phyloP scores from a whole-genome alignment of 345 rosid species.

The Eucalyptus pauciflora region DNA sequence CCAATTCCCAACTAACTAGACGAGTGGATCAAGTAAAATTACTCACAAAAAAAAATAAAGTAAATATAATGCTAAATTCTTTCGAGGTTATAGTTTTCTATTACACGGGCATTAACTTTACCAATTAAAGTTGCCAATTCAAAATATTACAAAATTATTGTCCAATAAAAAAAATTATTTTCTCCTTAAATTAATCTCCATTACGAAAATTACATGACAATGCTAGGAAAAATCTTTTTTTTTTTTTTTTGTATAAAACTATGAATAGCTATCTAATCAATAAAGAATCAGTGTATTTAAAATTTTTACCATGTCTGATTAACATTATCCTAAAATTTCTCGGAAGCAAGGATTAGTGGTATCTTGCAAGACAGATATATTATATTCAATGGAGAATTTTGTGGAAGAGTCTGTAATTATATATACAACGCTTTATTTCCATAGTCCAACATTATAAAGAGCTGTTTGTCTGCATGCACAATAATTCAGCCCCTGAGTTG shows the following conservation, averaged over 20 bases:
- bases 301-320: too few species aligned
- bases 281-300: too few species aligned
- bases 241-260: too few species aligned
- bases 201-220: too few species aligned
- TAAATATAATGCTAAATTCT: too few species aligned
- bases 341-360: fast-evolving
- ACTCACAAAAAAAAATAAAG: fast-evolving
- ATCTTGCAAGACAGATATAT: fast-evolving
- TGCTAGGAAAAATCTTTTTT: background rate
- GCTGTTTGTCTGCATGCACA: fast-evolving
- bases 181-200: background rate
- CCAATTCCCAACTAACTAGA: background rate
- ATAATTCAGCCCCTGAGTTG: too few species aligned
- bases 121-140: background rate
- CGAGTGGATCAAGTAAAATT: background rate
- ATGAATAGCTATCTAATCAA: background rate
- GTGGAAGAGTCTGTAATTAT: background rate
- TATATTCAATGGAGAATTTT: too few species aligned
- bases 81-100: too few species aligned
- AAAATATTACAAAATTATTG: background rate
- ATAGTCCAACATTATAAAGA: fast-evolving
- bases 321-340: background rate
- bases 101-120: background rate
- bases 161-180: background rate
- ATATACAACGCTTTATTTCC: too few species aligned